Evolutionary conservation across 208 protist species (phyloP), one percentile per base, ranked within the genome.

Genomic region (Leishmania amazonensis): DNA sequence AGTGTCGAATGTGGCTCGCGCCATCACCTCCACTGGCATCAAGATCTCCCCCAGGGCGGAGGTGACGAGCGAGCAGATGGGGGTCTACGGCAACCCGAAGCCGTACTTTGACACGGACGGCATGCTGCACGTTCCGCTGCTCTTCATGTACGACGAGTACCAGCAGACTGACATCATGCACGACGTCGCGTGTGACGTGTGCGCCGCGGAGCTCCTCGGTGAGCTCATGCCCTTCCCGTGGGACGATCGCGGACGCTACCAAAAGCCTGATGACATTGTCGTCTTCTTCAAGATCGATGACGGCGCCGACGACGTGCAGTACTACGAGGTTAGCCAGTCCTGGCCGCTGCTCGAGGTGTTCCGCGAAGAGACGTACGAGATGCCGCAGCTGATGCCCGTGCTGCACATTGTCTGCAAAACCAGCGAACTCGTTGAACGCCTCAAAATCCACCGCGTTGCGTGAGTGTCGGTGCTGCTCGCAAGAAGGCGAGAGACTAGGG

Each of bases 121-220:
- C 31, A 78, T 93, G 54, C 85, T 97, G 68, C 95, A 97, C 77
- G 97, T 98, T 28, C 95, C 96, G 31, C 87, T 98, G n/a, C 89
- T 99, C 21, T 98, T 98, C 80, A 90, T 99, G 83, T 99, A 99
- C 86, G 95, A 98, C 78, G 96, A 98, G 85, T 97, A 97, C 84
- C 84, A 91, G 70, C 94, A 98, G 81, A 96, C 93, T 5, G 97
- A 99, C 84, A 98, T 98, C 75, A 93, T 98, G 85, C 90, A 97
- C 65, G 95, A 98, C 75, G 97, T 98, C 21, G 76, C 87, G 28
- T 96, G 92, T 71, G 95, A 98, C 74, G 81, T 89, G 9, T 92
- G 86, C 40, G 85, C 84, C 17, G 81, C 77, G 57, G 92, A 97
- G 65, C 73, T 96, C 38, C 76, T 97, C 35, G 90, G 90, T 11